phyloP scores from a whole-genome alignment of 2,329 filamentous ascomycete species.

The Epichloe aotearoae region DNA sequence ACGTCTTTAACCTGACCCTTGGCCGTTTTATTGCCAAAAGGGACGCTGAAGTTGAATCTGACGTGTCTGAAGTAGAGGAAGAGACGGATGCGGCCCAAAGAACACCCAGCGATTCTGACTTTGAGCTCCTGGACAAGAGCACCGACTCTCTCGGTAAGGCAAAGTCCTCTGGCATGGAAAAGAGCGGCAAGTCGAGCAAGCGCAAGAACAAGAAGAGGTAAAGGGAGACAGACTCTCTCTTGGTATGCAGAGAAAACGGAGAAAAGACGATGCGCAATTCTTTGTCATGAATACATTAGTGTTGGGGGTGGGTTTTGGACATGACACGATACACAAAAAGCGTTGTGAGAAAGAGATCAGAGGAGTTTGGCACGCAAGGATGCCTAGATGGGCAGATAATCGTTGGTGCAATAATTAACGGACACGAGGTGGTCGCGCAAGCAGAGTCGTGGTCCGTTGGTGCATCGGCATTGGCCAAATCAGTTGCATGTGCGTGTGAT shows the following conservation, averaged over 20 bases:
- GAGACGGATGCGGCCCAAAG: slow-evolving; percentile 37
- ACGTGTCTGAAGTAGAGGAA: slow-evolving; percentile 27
- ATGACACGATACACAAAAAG: neutral
- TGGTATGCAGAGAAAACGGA: neutral
- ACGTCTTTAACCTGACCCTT: slow-evolving; percentile 47
- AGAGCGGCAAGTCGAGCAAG: slow-evolving; percentile 15
- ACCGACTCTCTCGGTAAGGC: slow-evolving; percentile 39
- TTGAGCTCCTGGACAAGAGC: slow-evolving; percentile 50
- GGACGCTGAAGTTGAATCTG: slow-evolving; percentile 21
- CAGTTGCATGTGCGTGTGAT: neutral
- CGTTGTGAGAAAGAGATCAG: neutral
- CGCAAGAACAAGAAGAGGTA: slow-evolving; percentile 7
- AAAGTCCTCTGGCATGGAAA: slow-evolving; percentile 36
- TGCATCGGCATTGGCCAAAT: neutral
- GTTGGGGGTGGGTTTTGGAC: neutral
- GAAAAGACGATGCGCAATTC: neutral
- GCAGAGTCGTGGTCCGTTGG: neutral
- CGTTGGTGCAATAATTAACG: neutral
- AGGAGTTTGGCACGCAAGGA: neutral
- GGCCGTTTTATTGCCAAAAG: slow-evolving; percentile 35
- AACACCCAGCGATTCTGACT: slow-evolving; percentile 46
- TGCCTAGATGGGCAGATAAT: neutral
- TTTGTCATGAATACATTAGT: neutral
- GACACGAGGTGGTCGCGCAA: neutral
- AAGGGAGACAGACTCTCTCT: neutral